Percentiles rank a stretch among this genome's conserved stretches.
These are phyloP conservation scores for Aspergillus phoenicis DNA, from an alignment of 2,329 filamentous ascomycete species.

Conservation along the genomic window DNA sequence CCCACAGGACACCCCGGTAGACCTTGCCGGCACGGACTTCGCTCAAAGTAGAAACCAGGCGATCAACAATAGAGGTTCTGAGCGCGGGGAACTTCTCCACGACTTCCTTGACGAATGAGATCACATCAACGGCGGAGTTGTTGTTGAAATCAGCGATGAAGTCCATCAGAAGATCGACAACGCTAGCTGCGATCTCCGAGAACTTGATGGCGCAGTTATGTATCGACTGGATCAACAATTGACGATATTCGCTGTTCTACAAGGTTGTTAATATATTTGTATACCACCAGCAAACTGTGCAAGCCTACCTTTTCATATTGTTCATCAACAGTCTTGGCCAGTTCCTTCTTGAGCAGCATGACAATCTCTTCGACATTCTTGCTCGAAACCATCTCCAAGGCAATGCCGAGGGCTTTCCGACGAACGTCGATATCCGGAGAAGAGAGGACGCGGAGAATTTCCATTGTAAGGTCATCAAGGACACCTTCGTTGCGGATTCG, in stretches of 20 bases:
- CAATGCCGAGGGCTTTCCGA: slow-evolving; percentile 84
- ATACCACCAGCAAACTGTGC: background rate
- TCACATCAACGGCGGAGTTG: slow-evolving; percentile 93
- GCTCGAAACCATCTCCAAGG: slow-evolving; percentile 96
- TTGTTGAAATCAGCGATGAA: slow-evolving; percentile 99
- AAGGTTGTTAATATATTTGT: slow-evolving; percentile 25
- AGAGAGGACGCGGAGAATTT: slow-evolving; percentile 89
- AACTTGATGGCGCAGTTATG: slow-evolving; percentile 99
- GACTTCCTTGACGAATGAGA: slow-evolving; percentile 98
- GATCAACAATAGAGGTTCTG: slow-evolving; percentile 81
- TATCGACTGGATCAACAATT: slow-evolving; percentile 93
- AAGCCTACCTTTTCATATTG: slow-evolving; percentile 82
- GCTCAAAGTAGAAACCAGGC: slow-evolving; percentile 83
- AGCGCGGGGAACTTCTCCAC: slow-evolving; percentile 96
- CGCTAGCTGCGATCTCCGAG: slow-evolving; percentile 94
- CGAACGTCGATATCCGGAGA: slow-evolving; percentile 96
- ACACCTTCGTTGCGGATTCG: slow-evolving; percentile 87
- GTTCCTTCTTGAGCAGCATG: slow-evolving; percentile 92
- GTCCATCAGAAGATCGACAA: slow-evolving; percentile 97
- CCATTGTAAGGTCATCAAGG: slow-evolving; percentile 93
- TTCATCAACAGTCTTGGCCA: slow-evolving; percentile 95
- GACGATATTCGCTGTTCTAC: slow-evolving; percentile 85
- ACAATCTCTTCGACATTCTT: slow-evolving; percentile 99
- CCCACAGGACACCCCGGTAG: slow-evolving; percentile 95
- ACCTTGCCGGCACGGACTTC: slow-evolving; percentile 97